Evolutionary conservation across 2,329 filamentous ascomycete genomes (phyloP).

Genomic region (Niveomyces coronatus): DNA sequence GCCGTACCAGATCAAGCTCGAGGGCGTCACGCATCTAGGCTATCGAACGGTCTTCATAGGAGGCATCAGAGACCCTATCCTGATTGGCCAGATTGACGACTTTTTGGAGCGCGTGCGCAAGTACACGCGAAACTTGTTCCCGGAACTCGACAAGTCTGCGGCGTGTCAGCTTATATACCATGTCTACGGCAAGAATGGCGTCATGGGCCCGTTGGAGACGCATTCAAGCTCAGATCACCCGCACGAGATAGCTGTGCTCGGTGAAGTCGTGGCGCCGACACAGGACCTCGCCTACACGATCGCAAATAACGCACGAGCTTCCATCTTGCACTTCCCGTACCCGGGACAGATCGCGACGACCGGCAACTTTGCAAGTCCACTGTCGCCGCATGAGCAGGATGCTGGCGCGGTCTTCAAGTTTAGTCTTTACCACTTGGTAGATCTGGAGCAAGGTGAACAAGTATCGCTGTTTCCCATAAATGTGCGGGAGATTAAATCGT

Average conservation of each 20-base stretch:
- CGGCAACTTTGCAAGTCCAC: slow-evolving; percentile 33
- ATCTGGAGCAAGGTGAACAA: background rate
- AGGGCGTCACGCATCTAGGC: slow-evolving; percentile 32
- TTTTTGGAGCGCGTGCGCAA: slow-evolving; percentile 21
- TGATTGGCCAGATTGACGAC: slow-evolving; percentile 30
- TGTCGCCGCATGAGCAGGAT: slow-evolving; percentile 16
- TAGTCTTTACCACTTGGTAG: slow-evolving; percentile 29
- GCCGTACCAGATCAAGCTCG: slow-evolving; percentile 37
- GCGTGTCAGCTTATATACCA: slow-evolving; percentile 33
- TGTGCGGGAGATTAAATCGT: background rate
- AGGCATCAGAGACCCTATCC: slow-evolving; percentile 33
- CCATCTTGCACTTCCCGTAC: slow-evolving; percentile 34
- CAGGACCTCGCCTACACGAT: slow-evolving; percentile 32
- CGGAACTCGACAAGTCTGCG: slow-evolving; percentile 14
- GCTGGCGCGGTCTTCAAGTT: slow-evolving; percentile 30
- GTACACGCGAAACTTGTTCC: slow-evolving; percentile 15
- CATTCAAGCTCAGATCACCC: slow-evolving; percentile 13
- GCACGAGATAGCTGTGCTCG: slow-evolving; percentile 34
- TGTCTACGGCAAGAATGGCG: slow-evolving; percentile 30
- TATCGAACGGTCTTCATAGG: slow-evolving; percentile 37
- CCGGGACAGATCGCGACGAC: slow-evolving; percentile 36
- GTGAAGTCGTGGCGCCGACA: slow-evolving; percentile 32
- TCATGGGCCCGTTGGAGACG: slow-evolving; percentile 22
- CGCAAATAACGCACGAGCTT: slow-evolving; percentile 29
- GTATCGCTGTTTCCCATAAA: slow-evolving; percentile 5